Base-by-base conservation (phyloP, 371 early-diverging fungal species). In the Funneliformis caledonium region DNA sequence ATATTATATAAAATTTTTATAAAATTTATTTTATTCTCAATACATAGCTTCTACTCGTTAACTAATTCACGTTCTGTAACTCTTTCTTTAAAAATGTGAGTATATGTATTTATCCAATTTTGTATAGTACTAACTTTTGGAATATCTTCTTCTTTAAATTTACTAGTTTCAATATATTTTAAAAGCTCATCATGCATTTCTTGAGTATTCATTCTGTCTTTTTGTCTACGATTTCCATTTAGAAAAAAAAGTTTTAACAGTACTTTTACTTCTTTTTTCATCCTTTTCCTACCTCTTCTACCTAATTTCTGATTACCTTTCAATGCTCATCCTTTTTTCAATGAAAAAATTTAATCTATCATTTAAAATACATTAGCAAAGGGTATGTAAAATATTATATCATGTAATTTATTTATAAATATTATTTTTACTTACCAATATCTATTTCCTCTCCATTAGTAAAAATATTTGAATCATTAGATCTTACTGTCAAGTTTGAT, bases 101-200 rank as follows among this genome's bases (percentile, higher is more conserved):
- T 11, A 65, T 65, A 65, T 65, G 33, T 14, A 65, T 33, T 33
- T 37, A 65, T 14, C 4, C 69, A 68, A 68, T 68, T 68, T 37
- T 43, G n/a, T 43, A 68, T 68, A 0, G 69, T 68, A 7, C 3
- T 9, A n/a, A 68, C 19, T 43, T 68, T 68, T 68, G 69, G 69
- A 42, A 68, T 43, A 2, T 68, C 69, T 1, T 68, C 45, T 37
- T n/a, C 19, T 68, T 68, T 45, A 42, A 68, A 5, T 16, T 68
- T n/a, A 19, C n/a, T 45, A 43, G 4, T 8, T 43, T 68, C 0
- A 14, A n/a, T 19, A 8, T 68, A n/a, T 68, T 68, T n/a, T 8
- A 45, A n/a, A 16, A 68, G 69, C 9, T 68, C 45, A 7, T 43
- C 12, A 43, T 19, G 69, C 69, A 68, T 68, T 45, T 12, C 19